phyloP scores from a whole-genome alignment of 2,329 filamentous ascomycete species.

The Magnaporthiopsis poae region DNA sequence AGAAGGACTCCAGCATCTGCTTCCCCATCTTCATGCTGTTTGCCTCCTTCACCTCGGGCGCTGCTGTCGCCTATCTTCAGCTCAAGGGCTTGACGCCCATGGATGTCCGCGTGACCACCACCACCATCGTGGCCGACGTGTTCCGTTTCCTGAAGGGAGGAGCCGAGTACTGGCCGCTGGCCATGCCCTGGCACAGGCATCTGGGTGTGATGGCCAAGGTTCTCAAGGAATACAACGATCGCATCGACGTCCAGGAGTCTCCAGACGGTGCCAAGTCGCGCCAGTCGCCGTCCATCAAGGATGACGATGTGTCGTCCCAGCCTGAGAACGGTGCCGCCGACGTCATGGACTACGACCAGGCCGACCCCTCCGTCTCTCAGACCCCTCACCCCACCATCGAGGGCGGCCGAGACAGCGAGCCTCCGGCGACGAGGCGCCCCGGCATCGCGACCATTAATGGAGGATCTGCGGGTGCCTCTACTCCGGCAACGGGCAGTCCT shows the following conservation, averaged over 20 bases:
- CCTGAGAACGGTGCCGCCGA: conserved; percentile 44
- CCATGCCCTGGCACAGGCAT: conserved; percentile 50
- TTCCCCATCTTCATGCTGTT: conserved; percentile 57
- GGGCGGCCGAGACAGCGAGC: conserved; percentile 40
- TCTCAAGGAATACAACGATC: conserved; percentile 40
- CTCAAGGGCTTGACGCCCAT: conserved; percentile 49
- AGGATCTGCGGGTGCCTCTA: conserved; percentile 38
- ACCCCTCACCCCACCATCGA: conserved; percentile 26
- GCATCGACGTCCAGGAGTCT: conserved; percentile 20
- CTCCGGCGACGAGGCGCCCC: conserved; percentile 39
- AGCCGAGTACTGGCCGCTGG: conserved; percentile 50
- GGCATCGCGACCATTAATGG: conserved; percentile 52
- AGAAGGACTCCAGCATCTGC: conserved; percentile 49
- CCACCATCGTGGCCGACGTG: conserved; percentile 47
- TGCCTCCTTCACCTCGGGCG: conserved; percentile 50
- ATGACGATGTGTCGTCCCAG: conserved; percentile 44
- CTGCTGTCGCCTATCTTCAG: conserved; percentile 52
- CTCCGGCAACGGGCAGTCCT: conserved; percentile 37
- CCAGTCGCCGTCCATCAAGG: conserved; percentile 35
- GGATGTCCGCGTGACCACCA: conserved; percentile 47
- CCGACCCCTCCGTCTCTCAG: conserved; percentile 25
- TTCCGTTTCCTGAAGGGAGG: conserved; percentile 50
- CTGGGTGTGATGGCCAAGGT: conserved; percentile 53
- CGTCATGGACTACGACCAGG: conserved; percentile 48
- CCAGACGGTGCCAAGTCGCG: conserved; percentile 26